Evolutionary conservation across 2,329 filamentous ascomycete species (phyloP).

Genomic region (Fusarium sp.): DNA sequence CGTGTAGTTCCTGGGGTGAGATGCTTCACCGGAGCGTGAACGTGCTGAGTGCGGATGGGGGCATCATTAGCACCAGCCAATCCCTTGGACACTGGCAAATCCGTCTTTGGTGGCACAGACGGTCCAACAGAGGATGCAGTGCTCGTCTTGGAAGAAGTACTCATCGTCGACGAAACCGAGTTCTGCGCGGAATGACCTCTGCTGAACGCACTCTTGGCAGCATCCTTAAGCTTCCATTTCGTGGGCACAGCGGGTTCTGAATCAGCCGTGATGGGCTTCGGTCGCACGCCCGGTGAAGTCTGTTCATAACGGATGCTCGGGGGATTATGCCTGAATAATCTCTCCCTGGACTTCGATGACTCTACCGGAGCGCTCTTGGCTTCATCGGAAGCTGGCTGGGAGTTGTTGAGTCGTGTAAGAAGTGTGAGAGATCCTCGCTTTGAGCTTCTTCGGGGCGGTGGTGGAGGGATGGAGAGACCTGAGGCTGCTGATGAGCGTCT

Average conservation of each 20-base stretch:
- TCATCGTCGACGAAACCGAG: slow-evolving; percentile 28
- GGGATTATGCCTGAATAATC: slow-evolving; percentile 28
- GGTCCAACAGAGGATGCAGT: slow-evolving; percentile 21
- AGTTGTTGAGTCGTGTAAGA: slow-evolving; percentile 19
- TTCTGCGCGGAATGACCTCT: slow-evolving; percentile 26
- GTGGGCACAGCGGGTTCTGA: slow-evolving; percentile 25
- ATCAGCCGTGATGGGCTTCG: slow-evolving; percentile 31
- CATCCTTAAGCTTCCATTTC: slow-evolving; percentile 50
- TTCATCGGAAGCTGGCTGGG: slow-evolving; percentile 17
- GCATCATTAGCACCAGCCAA: not conserved
- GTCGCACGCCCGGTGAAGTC: slow-evolving; percentile 35
- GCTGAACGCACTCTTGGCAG: slow-evolving; percentile 47
- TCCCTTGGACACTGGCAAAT: not conserved
- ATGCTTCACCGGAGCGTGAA: slow-evolving; percentile 12
- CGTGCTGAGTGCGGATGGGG: not conserved
- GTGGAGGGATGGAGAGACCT: slow-evolving; percentile 12
- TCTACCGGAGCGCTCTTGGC: not conserved
- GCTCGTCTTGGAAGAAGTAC: not conserved
- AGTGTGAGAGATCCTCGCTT: slow-evolving; percentile 35
- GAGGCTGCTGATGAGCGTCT: slow-evolving; percentile 27
- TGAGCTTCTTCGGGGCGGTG: slow-evolving; percentile 38
- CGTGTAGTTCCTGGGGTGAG: not conserved
- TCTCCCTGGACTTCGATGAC: slow-evolving; percentile 19
- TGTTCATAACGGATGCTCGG: slow-evolving; percentile 45
- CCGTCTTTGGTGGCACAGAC: slow-evolving; percentile 1